Evolutionary conservation across 139 green algal species (phyloP), one percentile per base, ranked within the genome.

Genomic region (Micractinium conductrix): DNA sequence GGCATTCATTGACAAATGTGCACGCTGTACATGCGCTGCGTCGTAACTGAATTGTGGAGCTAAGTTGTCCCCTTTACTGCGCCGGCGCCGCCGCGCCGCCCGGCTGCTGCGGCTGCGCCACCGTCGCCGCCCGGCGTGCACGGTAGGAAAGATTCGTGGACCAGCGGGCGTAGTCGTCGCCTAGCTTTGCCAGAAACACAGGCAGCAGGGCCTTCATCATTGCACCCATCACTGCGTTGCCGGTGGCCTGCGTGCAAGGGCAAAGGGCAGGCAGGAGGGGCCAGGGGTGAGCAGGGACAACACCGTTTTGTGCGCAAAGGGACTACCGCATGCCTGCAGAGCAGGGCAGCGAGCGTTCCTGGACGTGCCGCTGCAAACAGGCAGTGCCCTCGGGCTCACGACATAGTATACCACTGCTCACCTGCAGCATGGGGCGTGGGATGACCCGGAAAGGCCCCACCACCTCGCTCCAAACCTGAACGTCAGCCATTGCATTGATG

Each of bases 381-480:
- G 19, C 53, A 4, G 53, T 62, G 53, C 53, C 8, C 16, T 16
- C 16, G 10, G 12, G 16, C 16, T 58, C 16, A 58, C 48, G 48
- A 16, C 48, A 58, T 24, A 24, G 16, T 58, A 14, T 58, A 58
- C 48, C 10, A 10, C 12, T 62, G 53, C 67, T 74, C 48, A 50
- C 74, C 74, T 81, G 79, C 73, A 97, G 78, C 43, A 93, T 62
- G 30, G 88, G 76, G 19, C 90, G 84, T 0, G 94, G 93, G 86
- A 97, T 92, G 62, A 94, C 82, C 55, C 93, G 84, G 85, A 96
- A 96, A 4, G 91, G 92, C 2, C 84, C 87, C 0, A 93, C 82
- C 21, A 95, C 80, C 50, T 93, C 89, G 33, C 43, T 88, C 88
- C 88, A 92, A 28, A 93, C 86, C 8, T 87, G 44, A 28, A 93